Evolutionary conservation across 495 filamentous ascomycete species (phyloP).

Genomic region (Tuber magnatum): DNA sequence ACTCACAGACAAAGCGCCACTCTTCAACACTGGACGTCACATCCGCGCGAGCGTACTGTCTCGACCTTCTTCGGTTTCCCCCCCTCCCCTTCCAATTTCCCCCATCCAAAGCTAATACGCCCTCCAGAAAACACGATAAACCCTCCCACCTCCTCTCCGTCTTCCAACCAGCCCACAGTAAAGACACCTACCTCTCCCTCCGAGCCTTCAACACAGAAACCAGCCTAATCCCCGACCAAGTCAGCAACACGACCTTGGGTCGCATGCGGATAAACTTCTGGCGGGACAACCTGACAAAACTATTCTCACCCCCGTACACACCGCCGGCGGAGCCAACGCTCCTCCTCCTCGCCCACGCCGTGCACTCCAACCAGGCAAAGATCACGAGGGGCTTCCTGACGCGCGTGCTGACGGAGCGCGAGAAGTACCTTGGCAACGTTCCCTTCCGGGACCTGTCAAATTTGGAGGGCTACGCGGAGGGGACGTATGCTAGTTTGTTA

Average conservation of each 20-base stretch:
- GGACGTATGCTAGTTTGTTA: constrained; percentile 86
- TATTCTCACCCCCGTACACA: not conserved
- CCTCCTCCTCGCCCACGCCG: constrained; percentile 66
- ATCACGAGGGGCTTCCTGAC: constrained; percentile 64
- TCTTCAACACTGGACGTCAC: constrained; percentile 21
- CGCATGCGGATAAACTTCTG: constrained; percentile 90
- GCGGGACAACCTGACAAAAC: constrained; percentile 69
- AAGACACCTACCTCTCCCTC: constrained; percentile 79
- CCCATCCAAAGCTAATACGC: not conserved
- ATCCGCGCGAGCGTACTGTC: constrained; percentile 53
- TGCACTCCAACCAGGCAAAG: constrained; percentile 40
- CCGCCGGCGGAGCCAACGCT: constrained; percentile 79
- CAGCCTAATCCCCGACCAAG: constrained; percentile 77
- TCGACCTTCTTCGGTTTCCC: constrained; percentile 52
- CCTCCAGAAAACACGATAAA: constrained; percentile 66
- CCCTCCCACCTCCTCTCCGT: constrained; percentile 78
- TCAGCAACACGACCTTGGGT: constrained; percentile 71
- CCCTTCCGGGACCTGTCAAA: constrained; percentile 63
- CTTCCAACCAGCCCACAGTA: constrained; percentile 65
- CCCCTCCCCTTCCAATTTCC: not conserved
- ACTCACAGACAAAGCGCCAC: not conserved
- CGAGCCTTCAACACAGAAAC: constrained; percentile 89
- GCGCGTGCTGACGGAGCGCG: constrained; percentile 58
- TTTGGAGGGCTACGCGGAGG: constrained; percentile 83
- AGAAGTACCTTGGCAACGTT: constrained; percentile 73